Evolutionary conservation across 768 basidiomycete genomes (phyloP), one percentile per base, ranked within the genome.

Genomic region (Leccinellum luteum): DNA sequence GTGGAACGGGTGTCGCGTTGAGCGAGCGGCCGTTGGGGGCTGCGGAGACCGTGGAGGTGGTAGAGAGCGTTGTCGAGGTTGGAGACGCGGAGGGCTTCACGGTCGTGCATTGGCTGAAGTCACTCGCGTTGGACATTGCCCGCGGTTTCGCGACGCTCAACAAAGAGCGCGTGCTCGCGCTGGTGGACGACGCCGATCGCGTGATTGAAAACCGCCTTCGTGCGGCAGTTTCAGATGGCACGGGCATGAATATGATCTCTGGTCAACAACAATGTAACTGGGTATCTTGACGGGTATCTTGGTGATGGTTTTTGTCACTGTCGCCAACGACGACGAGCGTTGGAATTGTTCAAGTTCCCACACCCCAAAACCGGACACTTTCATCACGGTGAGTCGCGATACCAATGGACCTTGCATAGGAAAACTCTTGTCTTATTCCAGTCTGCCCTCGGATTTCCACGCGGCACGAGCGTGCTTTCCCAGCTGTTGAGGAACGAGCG

Each of bases 181-280:
- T 23, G 13, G 44, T 45, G 13, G 44, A 45, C 23, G 69, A 71
- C 35, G 73, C 73, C 15, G 78, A 75, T 12, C 81, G 75, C 48
- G 83, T 74, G 21, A 84, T 68, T 6, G 69, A 73, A 38, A 55
- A 31, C 27, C 70, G 66, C 30, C 66, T 59, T 41, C 83, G 84
- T 54, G 80, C 75, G 38, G 84, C 83, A 15, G 82, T 68, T 60
- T 85, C 84, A 45, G 85, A 86, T 14, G 81, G 81, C 1, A 71
- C 61, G 41, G 67, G 70, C 64, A 71, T 71, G 54, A 49, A 34
- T 48, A 25, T n/a, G n/a, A 48, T 9, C 44, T 45, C 55, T n/a
- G 45, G 47, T 51, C 59, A 56, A 57, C 35, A 34, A 51, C 50
- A 41, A 55, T 6, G 28, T 12, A 21, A 35, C 9, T 41, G 66